These are phyloP conservation scores for Glarea lozoyensis DNA, from an alignment of 495 filamentous ascomycete species.

Conservation along the genomic window DNA sequence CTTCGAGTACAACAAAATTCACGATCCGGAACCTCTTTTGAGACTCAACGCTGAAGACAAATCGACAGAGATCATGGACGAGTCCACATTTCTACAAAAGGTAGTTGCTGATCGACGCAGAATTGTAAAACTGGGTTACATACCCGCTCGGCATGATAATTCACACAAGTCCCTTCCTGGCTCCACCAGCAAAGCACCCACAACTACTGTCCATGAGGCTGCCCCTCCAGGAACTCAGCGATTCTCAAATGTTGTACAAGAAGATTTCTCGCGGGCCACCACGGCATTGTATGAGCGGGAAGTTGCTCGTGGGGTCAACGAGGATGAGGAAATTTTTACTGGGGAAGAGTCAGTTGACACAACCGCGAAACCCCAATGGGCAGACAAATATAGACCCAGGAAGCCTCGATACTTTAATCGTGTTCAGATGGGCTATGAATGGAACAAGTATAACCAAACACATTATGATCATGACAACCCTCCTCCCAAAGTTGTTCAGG, in stretches of 20 bases:
- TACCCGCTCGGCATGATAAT: conserved; percentile 48
- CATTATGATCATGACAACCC: conserved; percentile 99
- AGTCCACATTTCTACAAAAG: conserved; percentile 50
- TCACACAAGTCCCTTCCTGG: conserved; percentile 17
- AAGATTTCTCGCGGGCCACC: conserved; percentile 86
- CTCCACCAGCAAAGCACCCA: conserved; percentile 5
- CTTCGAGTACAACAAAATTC: conserved; percentile 26
- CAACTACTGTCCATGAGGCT: conserved; percentile 29
- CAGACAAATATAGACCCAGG: conserved; percentile 79
- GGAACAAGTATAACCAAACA: conserved; percentile 99
- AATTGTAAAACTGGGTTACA: conserved; percentile 59
- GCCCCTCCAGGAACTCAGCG: conserved; percentile 51
- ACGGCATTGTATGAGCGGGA: conserved; percentile 90
- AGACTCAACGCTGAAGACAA: conserved; percentile 64
- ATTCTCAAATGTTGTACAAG: conserved; percentile 66
- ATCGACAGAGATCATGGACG: conserved; percentile 50
- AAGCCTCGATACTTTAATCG: conserved; percentile 98
- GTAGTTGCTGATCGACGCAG: conserved; percentile 53
- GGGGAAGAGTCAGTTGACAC: conserved; percentile 75
- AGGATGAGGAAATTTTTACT: conserved; percentile 94
- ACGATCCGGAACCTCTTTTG: conserved; percentile 66
- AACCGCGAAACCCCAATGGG: conserved; percentile 65
- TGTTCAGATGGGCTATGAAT: conserved; percentile 98
- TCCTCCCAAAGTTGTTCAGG: conserved; percentile 95
- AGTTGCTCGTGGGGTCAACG: conserved; percentile 81